A percentile compares a stretch with the other conserved stretches of the same genome.
phyloP scores from a whole-genome alignment of 257 asterid species.

The Vinca minor region DNA sequence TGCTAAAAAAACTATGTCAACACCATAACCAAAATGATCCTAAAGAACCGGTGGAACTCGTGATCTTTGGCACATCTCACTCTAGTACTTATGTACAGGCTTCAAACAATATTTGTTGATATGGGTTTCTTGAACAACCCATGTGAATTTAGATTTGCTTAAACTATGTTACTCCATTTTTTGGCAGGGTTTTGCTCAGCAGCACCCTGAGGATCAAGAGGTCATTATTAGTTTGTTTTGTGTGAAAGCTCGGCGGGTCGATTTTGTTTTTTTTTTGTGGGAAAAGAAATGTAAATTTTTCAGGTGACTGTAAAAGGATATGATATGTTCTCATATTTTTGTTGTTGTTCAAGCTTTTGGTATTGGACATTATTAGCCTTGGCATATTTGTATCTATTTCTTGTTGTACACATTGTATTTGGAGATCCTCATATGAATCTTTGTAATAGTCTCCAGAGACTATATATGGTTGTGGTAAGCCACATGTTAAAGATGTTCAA shows the following conservation, averaged over 20 bases:
- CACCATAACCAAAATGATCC: too few species aligned
- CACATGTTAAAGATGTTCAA: not conserved
- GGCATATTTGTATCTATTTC: constrained; percentile 3
- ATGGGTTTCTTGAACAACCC: not conserved
- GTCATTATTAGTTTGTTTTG: constrained; percentile 1
- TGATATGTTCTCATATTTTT: too few species aligned
- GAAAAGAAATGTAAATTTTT: constrained; percentile 13
- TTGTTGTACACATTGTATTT: constrained; percentile 4
- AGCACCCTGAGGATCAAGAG: not conserved
- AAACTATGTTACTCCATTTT: constrained; percentile 1
- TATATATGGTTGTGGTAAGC: not conserved
- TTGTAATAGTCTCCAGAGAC: not conserved
- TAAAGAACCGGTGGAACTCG: not conserved
- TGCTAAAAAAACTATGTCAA: too few species aligned
- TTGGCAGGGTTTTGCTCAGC: constrained; percentile 10
- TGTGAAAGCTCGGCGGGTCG: not conserved
- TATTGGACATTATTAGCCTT: not conserved
- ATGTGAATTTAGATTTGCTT: not conserved
- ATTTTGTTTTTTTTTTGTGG: not conserved
- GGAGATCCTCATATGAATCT: not conserved
- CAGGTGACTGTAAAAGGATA: constrained; percentile 4
- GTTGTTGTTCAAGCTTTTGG: constrained; percentile 1
- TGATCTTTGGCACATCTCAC: not conserved
- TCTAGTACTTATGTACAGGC: not conserved
- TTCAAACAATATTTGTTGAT: not conserved